Evolutionary conservation across 176 grass and related monocot species (phyloP), one percentile per base, ranked within the genome.

Genomic region (Cymbopogon citratus): DNA sequence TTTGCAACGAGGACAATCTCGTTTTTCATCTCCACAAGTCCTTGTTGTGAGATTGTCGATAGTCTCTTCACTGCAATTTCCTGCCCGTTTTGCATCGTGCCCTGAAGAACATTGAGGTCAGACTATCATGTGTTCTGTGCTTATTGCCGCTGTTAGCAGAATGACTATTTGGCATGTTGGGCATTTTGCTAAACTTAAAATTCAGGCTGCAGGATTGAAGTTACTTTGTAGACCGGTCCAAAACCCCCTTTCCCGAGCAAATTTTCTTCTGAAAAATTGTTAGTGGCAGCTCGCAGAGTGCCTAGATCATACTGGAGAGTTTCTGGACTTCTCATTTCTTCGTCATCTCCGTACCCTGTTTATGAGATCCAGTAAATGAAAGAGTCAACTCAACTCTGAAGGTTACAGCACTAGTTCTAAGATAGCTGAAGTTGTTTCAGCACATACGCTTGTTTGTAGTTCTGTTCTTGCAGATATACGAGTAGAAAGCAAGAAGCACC

Each of bases 161-260:
- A 65, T 8, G 59, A 63, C 25, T 63, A 63, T 27, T 5, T 10
- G n/a, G 43, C 31, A 79, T 62, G 23, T 16, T 64, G 24, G 29
- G n/a, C 6, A 70, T 12, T 31, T 19, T 51, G 9, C 19, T 64
- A n/a, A 15, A 12, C 31, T 71, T 49, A 36, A 48, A 33, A 25
- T 36, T 43, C 29, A 29, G 16, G 16, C 2, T 72, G 6, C 1
- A 34, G 7, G 5, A 1, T 19, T 21, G 3, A 26, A 48, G 6
- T 66, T 79, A 94, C 89, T 86, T 91, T 91, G 49, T 94, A 91
- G 1, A 91, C 92, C 3, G 84, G 77, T 0, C 92, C 92, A 40
- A 91, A 94, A 26, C 89, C 89, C 19, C 92, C 87, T 87, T 90
- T 29, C 11, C 89, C 87, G 1, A 94, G 86, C 63, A 81, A 87